These are phyloP conservation scores for Cercospora zeae-maydis DNA, from an alignment of 2,329 filamentous ascomycete genomes.

Conservation along the genomic window DNA sequence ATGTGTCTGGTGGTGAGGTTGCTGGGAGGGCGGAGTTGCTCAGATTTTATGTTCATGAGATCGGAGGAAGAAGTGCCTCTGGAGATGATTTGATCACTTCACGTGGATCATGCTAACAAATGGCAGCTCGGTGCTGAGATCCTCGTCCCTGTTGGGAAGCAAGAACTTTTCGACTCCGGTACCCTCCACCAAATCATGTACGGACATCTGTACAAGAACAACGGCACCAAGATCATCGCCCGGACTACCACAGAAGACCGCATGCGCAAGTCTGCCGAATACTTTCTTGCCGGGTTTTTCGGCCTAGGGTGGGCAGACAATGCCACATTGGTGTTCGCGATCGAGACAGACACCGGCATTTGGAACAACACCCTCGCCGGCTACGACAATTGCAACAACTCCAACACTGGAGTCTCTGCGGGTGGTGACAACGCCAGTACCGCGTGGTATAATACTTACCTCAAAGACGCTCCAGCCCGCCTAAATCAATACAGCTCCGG, in stretches of 20 bases:
- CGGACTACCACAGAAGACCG: constrained; percentile 72
- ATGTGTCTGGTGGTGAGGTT: not conserved
- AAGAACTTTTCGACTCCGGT: constrained; percentile 58
- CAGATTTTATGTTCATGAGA: too few relatives aligned
- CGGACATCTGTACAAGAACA: constrained; percentile 63
- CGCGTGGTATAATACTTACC: constrained; percentile 63
- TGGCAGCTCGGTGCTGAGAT: constrained; percentile 64
- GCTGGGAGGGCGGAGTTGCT: too few relatives aligned
- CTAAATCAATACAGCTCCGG: constrained; percentile 46
- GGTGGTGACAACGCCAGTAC: constrained; percentile 53
- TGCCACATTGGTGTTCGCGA: constrained; percentile 51
- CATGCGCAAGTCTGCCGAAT: constrained; percentile 73
- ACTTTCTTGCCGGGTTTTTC: constrained; percentile 77
- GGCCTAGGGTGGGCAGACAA: constrained; percentile 65
- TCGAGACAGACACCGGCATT: constrained; percentile 49
- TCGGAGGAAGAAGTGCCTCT: too few relatives aligned
- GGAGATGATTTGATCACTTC: too few relatives aligned
- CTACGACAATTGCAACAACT: constrained; percentile 63
- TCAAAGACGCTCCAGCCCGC: constrained; percentile 60
- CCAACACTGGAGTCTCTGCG: constrained; percentile 46
- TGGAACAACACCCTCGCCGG: constrained; percentile 68
- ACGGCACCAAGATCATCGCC: constrained; percentile 67
- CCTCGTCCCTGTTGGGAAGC: constrained; percentile 66
- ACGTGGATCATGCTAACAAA: not conserved
- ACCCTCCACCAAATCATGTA: constrained; percentile 71